These are phyloP conservation scores for Candida fluviatilis DNA, from an alignment of 805 yeast species.

Conservation along the genomic window DNA sequence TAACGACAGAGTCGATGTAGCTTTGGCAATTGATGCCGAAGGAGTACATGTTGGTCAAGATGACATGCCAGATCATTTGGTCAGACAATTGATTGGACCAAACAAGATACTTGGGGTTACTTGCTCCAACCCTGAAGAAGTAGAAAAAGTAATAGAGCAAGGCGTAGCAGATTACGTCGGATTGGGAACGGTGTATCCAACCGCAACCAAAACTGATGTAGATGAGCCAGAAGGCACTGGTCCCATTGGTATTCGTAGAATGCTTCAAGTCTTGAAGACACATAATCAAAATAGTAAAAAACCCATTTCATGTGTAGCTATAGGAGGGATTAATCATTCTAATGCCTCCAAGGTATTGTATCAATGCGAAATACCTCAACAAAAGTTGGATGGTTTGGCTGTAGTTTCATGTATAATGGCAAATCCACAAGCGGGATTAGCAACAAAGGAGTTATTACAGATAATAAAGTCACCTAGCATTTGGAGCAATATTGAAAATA, in stretches of 20 bases:
- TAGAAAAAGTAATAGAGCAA: slow-evolving; percentile 43
- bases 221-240: slow-evolving; percentile 55
- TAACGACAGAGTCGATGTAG: slow-evolving; percentile 85
- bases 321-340: slow-evolving; percentile 70
- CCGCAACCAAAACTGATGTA: slow-evolving; percentile 61
- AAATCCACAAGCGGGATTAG: slow-evolving; percentile 44
- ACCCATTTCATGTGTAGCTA: slow-evolving; percentile 61
- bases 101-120: slow-evolving; percentile 78
- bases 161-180: slow-evolving; percentile 76
- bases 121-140: slow-evolving; percentile 57
- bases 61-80: slow-evolving; percentile 65
- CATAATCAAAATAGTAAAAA: slow-evolving; percentile 21
- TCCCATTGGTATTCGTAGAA: slow-evolving; percentile 55
- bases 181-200: slow-evolving; percentile 72
- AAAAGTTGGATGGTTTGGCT: slow-evolving; percentile 73
- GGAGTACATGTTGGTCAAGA: slow-evolving; percentile 93
- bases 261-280: slow-evolving; percentile 42
- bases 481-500: slow-evolving; percentile 11
- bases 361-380: slow-evolving; percentile 43
- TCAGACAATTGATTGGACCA: slow-evolving; percentile 63
- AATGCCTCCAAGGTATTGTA: slow-evolving; percentile 59
- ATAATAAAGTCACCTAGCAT: slow-evolving; percentile 23
- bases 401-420: slow-evolving; percentile 87
- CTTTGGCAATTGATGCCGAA: slow-evolving; percentile 83
- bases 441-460: slow-evolving; percentile 39